These are phyloP conservation scores for Aspergillus baeticus DNA, from an alignment of 495 filamentous ascomycete genomes.

Conservation along the genomic window DNA sequence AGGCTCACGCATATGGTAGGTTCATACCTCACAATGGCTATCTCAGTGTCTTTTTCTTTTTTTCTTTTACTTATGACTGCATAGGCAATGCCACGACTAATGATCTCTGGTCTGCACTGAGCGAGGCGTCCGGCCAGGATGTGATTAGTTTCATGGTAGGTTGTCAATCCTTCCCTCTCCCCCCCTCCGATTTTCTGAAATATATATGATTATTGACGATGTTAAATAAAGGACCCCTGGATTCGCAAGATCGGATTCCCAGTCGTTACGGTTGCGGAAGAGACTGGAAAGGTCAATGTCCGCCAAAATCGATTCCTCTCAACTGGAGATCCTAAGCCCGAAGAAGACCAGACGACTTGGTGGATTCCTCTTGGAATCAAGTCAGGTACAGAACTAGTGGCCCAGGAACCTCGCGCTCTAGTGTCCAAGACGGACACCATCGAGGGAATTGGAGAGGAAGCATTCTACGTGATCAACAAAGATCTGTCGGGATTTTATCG, in stretches of 20 bases:
- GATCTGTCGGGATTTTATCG: slow-evolving; percentile 89
- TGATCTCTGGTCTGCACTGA: slow-evolving; percentile 89
- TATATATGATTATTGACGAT: too few species aligned
- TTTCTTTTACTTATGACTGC: not conserved
- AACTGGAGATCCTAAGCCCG: slow-evolving; percentile 84
- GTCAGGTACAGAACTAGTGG: slow-evolving; percentile 41
- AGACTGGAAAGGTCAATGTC: slow-evolving; percentile 74
- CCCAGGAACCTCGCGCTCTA: slow-evolving; percentile 54
- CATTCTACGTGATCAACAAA: slow-evolving; percentile 89
- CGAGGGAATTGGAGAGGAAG: slow-evolving; percentile 64
- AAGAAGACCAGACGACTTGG: slow-evolving; percentile 92
- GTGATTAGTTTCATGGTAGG: slow-evolving; percentile 80
- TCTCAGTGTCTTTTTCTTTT: not conserved
- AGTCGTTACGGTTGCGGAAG: slow-evolving; percentile 80
- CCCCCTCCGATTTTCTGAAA: too few species aligned
- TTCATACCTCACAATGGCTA: too few species aligned
- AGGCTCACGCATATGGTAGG: slow-evolving; percentile 73
- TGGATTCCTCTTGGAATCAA: slow-evolving; percentile 88
- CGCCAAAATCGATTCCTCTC: slow-evolving; percentile 86
- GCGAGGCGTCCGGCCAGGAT: slow-evolving; percentile 83
- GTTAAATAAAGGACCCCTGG: slow-evolving; percentile 85
- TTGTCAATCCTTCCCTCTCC: not conserved
- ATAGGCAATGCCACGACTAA: slow-evolving; percentile 86
- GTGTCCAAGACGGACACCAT: slow-evolving; percentile 73
- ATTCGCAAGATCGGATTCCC: slow-evolving; percentile 94